Base-by-base conservation (phyloP, 129 eudicot genomes). In the Tagetes patula region DNA sequence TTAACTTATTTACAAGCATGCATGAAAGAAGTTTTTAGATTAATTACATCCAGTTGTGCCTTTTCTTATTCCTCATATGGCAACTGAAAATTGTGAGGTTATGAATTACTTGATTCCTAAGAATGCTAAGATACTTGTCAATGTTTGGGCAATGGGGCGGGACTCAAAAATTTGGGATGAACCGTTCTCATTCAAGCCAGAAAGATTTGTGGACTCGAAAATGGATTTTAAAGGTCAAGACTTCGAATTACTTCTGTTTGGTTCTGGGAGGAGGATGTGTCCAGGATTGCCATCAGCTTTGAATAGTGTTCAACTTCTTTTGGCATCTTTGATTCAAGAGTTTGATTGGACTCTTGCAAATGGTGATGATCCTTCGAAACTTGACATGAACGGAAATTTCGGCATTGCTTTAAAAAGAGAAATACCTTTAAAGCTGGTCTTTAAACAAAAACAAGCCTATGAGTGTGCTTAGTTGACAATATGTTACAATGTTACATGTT, bases 1-100 rank as follows among this genome's bases (percentile, higher is more conserved):
- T 58, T 58, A 58, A 6, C 40, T 58, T 58, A 58, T 58, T 40
- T 58, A 58, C 65, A 58, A 58, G 65, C 65, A 8, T 58, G 40
- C 1, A 33, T 58, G 2, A 58, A 58, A 58, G 65, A 58, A 58
- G 13, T 40, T 32, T 9, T 58, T 13, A 32, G 65, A 1, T 3
- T 58, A 2, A 1, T 3, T 58, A 2, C 65, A 58, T 40, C 41
- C 65, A 58, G 14, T 7, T 0, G 65, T 58, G 6, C 65, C 65
- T 58, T 6, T 58, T 32, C 65, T 58, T 31, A 39, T 58, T 33
- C 65, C 65, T 31, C 41, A 33, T 0, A 33, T 32, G 14, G 65
- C 41, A 0, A 7, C n/a, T 1, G 65, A 32, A 4, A 58, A 39
- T 0, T 58, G 40, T 3, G 41, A 58, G 6, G 41, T 58, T 1